Percentiles rank a stretch among this genome's conserved stretches.
These are phyloP conservation scores for Cyamopsis tetragonoloba DNA, from an alignment of 306 rosid species.

Conservation along the genomic window DNA sequence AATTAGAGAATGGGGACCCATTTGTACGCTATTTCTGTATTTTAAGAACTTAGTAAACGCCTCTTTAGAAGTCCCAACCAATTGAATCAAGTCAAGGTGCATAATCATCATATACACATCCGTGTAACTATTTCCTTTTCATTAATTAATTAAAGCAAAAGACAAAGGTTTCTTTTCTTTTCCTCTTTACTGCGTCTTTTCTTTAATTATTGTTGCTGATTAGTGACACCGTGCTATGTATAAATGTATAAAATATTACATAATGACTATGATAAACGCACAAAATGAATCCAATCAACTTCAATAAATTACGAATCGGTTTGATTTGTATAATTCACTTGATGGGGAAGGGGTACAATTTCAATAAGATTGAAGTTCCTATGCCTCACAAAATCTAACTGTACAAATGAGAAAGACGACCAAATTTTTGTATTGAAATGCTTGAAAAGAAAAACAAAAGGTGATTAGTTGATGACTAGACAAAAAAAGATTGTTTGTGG, in stretches of 20 bases:
- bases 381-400: constrained; percentile 28
- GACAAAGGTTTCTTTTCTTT: constrained; percentile 4
- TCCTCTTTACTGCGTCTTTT: background rate
- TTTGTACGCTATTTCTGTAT: constrained; percentile 16
- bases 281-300: background rate
- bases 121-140: background rate
- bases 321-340: constrained; percentile 9
- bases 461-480: background rate
- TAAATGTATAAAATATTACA: no score
- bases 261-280: no score
- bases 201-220: background rate
- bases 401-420: constrained; percentile 7
- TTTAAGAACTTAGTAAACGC: background rate
- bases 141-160: background rate
- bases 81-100: constrained; percentile 3
- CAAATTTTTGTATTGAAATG: constrained; percentile 2
- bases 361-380: background rate
- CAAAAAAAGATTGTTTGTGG: background rate
- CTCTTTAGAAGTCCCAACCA: background rate
- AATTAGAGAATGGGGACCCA: constrained; percentile 38
- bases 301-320: constrained; percentile 2
- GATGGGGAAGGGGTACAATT: constrained; percentile 5
- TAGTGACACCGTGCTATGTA: background rate
- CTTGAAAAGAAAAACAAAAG: constrained; percentile 2
- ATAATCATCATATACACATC: background rate